A percentile compares a stretch with the other conserved stretches of the same genome.
These are phyloP conservation scores for Talaromyces rugulosus DNA, from an alignment of 2,329 filamentous ascomycete genomes.

Conservation along the genomic window DNA sequence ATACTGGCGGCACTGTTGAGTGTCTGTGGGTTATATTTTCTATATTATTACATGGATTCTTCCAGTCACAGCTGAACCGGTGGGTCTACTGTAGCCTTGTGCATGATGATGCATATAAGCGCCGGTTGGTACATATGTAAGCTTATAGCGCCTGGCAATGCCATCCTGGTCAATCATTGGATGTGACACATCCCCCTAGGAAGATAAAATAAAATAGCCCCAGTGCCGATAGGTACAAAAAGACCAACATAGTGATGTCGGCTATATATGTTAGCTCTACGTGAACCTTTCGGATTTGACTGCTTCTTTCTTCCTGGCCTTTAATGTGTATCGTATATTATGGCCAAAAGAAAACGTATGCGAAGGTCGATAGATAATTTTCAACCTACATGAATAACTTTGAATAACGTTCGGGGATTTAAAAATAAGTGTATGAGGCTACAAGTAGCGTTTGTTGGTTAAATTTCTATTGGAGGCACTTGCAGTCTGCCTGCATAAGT, in stretches of 20 bases:
- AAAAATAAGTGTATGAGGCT: background rate
- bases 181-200: background rate
- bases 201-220: background rate
- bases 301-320: background rate
- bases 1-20: background rate
- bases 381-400: background rate
- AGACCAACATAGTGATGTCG: no score
- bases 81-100: background rate
- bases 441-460: background rate
- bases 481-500: no score
- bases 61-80: background rate
- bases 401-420: background rate
- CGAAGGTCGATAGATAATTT: background rate
- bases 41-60: background rate
- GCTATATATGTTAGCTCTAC: no score
- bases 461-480: background rate
- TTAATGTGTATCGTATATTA: background rate
- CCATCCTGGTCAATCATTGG: background rate
- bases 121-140: background rate
- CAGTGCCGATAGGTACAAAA: no score
- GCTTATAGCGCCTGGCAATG: background rate
- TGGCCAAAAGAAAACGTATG: background rate
- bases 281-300: background rate
- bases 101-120: background rate
- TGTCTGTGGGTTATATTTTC: background rate